Evolutionary conservation across 2,329 filamentous ascomycete species (phyloP).

Genomic region (Periconia digitata): DNA sequence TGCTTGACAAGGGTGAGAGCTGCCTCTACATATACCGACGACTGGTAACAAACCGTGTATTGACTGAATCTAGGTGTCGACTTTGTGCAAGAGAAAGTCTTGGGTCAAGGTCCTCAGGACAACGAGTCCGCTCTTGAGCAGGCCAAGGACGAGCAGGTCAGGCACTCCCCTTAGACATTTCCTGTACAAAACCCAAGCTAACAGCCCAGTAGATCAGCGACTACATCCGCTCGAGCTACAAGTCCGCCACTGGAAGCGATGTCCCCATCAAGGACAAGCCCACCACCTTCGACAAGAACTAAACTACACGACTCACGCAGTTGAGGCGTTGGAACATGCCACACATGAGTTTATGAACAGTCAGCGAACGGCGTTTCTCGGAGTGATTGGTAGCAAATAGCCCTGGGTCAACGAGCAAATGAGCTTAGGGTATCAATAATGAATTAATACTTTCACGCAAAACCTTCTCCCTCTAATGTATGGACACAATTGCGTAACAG

Average conservation of each 20-base stretch:
- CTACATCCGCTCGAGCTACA: conserved; percentile 71
- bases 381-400: background rate
- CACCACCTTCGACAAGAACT: conserved; percentile 23
- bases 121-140: conserved; percentile 68
- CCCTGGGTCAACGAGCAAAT: background rate
- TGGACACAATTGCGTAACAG: conserved; percentile 31
- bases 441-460: background rate
- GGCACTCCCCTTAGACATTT: background rate
- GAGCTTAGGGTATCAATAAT: background rate
- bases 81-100: conserved; percentile 72
- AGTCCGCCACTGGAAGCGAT: conserved; percentile 67
- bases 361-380: background rate
- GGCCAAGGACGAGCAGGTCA: conserved; percentile 71
- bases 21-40: background rate
- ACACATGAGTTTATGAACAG: background rate
- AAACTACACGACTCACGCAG: background rate
- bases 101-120: conserved; percentile 68
- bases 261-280: conserved; percentile 72
- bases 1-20: conserved; percentile 73
- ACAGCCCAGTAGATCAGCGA: conserved; percentile 58
- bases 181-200: background rate
- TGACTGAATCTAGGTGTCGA: conserved; percentile 63
- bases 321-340: background rate
- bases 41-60: conserved; percentile 3
- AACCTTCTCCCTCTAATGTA: conserved; percentile 22